Evolutionary conservation across 1,139 yeast genomes (phyloP).

Genomic region (Taphrina pruni): DNA sequence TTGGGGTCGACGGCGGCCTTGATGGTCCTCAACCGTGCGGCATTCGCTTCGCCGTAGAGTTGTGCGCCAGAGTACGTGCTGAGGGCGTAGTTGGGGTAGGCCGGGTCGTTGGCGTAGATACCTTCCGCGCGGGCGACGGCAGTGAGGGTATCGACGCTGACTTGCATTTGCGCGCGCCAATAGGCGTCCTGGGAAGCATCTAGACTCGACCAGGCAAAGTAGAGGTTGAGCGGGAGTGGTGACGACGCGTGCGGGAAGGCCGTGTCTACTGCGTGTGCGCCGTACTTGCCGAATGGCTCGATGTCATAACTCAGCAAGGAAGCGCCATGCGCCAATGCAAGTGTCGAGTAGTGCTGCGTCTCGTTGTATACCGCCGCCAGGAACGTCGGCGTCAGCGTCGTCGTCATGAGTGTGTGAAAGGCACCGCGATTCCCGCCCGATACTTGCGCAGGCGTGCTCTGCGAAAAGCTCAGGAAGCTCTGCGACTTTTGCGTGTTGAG

Average conservation of each 20-base stretch:
- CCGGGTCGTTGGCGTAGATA: constrained; percentile 9
- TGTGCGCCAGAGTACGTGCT: constrained; percentile 20
- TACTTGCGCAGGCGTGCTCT: constrained; percentile 11
- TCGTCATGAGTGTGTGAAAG: constrained; percentile 25
- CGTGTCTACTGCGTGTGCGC: constrained; percentile 10
- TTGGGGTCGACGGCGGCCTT: constrained; percentile 20
- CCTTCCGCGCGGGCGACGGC: constrained; percentile 21
- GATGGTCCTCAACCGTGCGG: constrained; percentile 19
- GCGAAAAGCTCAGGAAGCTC: constrained; percentile 13
- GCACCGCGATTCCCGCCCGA: constrained; percentile 26
- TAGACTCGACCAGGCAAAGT: constrained; percentile 23
- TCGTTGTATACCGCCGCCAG: constrained; percentile 23
- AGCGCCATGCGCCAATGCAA: constrained; percentile 12
- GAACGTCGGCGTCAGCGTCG: constrained; percentile 6
- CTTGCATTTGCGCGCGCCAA: constrained; percentile 24
- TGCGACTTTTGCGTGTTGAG: constrained; percentile 11
- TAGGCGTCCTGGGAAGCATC: constrained; percentile 6
- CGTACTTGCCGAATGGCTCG: constrained; percentile 26
- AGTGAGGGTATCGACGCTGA: constrained; percentile 7
- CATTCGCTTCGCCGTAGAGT: constrained; percentile 9
- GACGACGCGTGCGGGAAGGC: constrained; percentile 31
- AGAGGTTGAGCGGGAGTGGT: constrained; percentile 24
- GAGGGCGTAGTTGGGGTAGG: constrained; percentile 28
- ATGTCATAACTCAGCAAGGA: constrained; percentile 20
- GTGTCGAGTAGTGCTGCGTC: constrained; percentile 1